Percentiles rank a stretch among this genome's conserved stretches.
Evolutionary conservation across 306 rosid species (phyloP).

Genomic region (Prunus padus): DNA sequence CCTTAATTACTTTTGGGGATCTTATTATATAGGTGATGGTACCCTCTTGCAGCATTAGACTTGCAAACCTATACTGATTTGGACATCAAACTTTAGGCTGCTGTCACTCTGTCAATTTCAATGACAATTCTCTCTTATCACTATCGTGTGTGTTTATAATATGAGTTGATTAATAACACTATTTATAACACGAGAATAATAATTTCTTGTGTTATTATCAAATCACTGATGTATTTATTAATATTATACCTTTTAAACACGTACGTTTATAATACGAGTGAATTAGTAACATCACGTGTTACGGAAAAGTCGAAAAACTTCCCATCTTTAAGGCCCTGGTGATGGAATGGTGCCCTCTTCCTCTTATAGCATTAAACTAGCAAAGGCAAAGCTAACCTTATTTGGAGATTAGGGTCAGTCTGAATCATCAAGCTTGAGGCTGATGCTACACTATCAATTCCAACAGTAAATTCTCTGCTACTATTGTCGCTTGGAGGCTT

Average conservation of each 20-base stretch:
- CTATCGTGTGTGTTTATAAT: no score
- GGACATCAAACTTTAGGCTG: conserved; percentile 1
- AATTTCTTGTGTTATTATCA: no score
- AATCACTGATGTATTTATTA: no score
- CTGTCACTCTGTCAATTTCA: no score
- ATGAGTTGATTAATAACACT: no score
- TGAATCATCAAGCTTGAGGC: conserved; percentile 2
- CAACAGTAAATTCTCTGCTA: conserved; percentile 1
- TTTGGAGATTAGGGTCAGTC: neutral
- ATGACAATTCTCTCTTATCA: neutral
- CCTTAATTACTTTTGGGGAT: neutral
- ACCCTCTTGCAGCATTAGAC: neutral
- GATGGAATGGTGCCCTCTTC: neutral
- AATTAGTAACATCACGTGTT: neutral
- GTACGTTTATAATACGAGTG: no score
- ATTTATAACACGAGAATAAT: no score
- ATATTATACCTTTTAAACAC: no score
- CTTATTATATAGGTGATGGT: neutral
- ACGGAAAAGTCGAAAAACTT: no score
- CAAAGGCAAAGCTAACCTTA: neutral
- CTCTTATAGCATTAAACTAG: neutral
- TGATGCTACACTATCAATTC: neutral
- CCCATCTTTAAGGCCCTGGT: neutral
- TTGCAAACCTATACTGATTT: neutral
- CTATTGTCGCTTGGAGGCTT: neutral